Conservation (phyloP, 2,329 filamentous ascomycete genomes). For the Neonectria coccinea region DNA sequence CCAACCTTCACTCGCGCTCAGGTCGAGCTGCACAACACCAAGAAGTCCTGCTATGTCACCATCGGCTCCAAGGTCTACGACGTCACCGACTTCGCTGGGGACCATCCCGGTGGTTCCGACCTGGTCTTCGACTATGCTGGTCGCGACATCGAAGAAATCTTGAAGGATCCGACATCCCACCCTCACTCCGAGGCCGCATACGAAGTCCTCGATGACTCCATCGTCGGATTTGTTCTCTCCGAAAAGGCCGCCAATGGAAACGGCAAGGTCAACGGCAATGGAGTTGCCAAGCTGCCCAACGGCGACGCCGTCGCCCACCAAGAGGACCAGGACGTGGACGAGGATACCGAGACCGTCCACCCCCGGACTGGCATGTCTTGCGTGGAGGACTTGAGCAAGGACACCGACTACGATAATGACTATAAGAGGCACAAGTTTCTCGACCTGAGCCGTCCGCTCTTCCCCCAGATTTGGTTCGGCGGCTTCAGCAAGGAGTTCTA, state of each 20-base stretch:
- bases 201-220: conserved; percentile 88
- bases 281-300: conserved; percentile 43
- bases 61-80: conserved; percentile 93
- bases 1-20: conserved; percentile 86
- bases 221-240: conserved; percentile 82
- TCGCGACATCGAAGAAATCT: conserved; percentile 84
- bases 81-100: conserved; percentile 88
- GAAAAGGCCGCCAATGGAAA: conserved; percentile 62
- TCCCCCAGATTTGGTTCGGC: conserved; percentile 88
- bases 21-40: conserved; percentile 82
- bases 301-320: conserved; percentile 46
- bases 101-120: conserved; percentile 91
- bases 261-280: conserved; percentile 48
- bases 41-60: conserved; percentile 91
- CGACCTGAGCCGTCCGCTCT: conserved; percentile 84
- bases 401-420: conserved; percentile 81
- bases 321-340: conserved; percentile 39
- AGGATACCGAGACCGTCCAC: conserved; percentile 55
- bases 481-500: conserved; percentile 97
- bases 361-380: conserved; percentile 87
- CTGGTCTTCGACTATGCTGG: conserved; percentile 91
- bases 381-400: conserved; percentile 86
- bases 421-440: conserved; percentile 95
- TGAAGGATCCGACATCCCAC: conserved; percentile 87
- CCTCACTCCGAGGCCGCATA: conserved; percentile 93